Evolutionary conservation across 371 early-diverging fungal genomes (phyloP), one percentile per base, ranked within the genome.

Genomic region (Mycotypha africana): DNA sequence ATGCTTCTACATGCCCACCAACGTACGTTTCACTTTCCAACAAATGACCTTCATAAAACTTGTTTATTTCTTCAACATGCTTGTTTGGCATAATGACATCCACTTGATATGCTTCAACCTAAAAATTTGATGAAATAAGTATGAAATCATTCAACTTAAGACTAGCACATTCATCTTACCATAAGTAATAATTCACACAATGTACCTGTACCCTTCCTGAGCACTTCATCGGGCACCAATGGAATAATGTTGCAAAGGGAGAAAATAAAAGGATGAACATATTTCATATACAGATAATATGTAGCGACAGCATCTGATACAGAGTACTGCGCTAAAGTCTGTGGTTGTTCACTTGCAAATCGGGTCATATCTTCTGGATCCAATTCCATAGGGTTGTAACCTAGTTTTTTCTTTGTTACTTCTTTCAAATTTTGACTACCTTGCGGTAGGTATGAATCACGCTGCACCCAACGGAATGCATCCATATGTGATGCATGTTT

Each of bases 281-380:
- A 99, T 76, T 99, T 99, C 91, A 97, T 95, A 65, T 98, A 99
- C 2, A 99, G 76, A 53, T 97, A 97, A 66, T 99, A 99, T 1
- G 99, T 99, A 0, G 99, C 99, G 2, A 99, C 98, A 4, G 99
- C 99, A 79, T 99, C 99, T 41, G 99, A 99, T 21, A 99, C 99
- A 14, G 99, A 99, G 65, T 99, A 99, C 44, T 95, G 93, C 9
- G 99, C 97, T 38, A 99, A 72, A n/a, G 76, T 84, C 58, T 98
- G 96, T 4, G 99, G 99, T 34, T 91, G 76, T 58, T 97, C 96
- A 3, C 79, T 57, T 2, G 99, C 99, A 66, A 89, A 95, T 38
- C 82, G 74, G 11, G 95, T 93, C 99, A 99, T 99, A 52, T 94
- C 93, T 68, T 99, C 99, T 0, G 99, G 99, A 60, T 99, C 99